Base-by-base conservation (phyloP, 1,139 yeast species). In the Schwanniomyces etchellsii region DNA sequence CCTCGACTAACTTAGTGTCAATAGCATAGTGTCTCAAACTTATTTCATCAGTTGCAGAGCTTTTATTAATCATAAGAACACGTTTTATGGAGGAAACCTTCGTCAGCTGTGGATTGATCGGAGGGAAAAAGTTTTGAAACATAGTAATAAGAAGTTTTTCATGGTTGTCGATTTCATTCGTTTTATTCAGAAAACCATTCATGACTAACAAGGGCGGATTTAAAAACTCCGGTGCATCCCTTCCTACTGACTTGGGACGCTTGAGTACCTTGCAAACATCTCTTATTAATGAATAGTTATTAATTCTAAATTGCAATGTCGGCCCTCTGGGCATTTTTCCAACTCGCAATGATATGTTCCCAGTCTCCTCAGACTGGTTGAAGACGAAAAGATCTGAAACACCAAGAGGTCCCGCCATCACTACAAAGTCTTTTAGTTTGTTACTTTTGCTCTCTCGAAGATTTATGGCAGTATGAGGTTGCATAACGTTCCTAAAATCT, bases 371-470 rank as follows among this genome's bases (percentile, higher is more conserved):
- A 27, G 86, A 75, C 51, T 86, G 95, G 40, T 89, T 81, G 61
- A 91, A 88, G 16, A 91, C 67, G 60, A 91, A 76, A 50, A 93
- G 58, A 55, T 91, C 96, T 5, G 91, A 71, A 10, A 93, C 96
- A 22, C 96, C 95, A 31, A 91, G 66, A 5, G 98, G 97, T 4
- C 98, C 98, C 23, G 96, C 88, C 96, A 91, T 89, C 14, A 88
- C 95, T 13, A 89, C 74, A 47, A 84, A 91, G 58, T 91, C 98
- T 55, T 82, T 83, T 42, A 91, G 67, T 49, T 79, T 81, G 55
- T 93, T 93, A 28, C 85, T 69, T 55, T 85, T 85, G 31, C 97
- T 69, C 58, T 93, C 98, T 43, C 81, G 71, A 39, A 93, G 70
- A 44, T 78, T 82, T 45, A 86, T 77, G 12, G 97, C 96, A 4